These are phyloP conservation scores for Ceratocystis albifundus DNA, from an alignment of 2,329 filamentous ascomycete genomes.

Conservation along the genomic window DNA sequence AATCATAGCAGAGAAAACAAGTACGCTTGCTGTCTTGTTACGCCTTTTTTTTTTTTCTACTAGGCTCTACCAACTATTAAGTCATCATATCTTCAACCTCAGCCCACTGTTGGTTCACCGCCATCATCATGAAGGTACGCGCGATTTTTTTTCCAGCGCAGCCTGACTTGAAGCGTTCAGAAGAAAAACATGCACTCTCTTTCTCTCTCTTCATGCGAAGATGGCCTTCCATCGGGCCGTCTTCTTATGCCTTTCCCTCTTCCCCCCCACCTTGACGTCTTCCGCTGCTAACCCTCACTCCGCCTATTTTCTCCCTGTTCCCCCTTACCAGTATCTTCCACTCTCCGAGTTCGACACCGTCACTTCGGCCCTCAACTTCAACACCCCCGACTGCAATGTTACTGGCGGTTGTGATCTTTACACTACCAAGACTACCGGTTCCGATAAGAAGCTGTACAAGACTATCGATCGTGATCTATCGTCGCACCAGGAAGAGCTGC, in stretches of 20 bases:
- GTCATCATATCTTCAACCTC: conserved; percentile 23
- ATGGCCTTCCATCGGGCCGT: too few relatives aligned
- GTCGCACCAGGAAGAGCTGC: conserved; percentile 76
- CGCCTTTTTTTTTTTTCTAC: conserved; percentile 1
- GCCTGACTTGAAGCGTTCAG: conserved; percentile 23
- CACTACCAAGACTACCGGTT: conserved; percentile 89
- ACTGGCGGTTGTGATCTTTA: conserved; percentile 92
- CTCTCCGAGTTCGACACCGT: conserved; percentile 84
- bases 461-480: conserved; percentile 86
- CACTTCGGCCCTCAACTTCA: conserved; percentile 87
- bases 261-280: not conserved
- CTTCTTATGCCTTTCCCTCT: not conserved
- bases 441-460: conserved; percentile 95
- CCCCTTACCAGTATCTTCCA: conserved; percentile 62
- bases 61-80: conserved; percentile 1
- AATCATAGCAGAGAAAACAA: not conserved
- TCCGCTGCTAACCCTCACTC: conserved; percentile 18
- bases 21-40: not conserved
- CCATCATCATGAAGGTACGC: conserved; percentile 24
- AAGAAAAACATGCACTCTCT: conserved; percentile 19
- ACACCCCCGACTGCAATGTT: conserved; percentile 83
- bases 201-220: not conserved
- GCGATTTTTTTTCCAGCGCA: conserved; percentile 22
- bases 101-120: conserved; percentile 23
- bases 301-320: not conserved